Evolutionary conservation across 2,329 filamentous ascomycete species (phyloP), one percentile per base, ranked within the genome.

Genomic region (Amphichorda felina): DNA sequence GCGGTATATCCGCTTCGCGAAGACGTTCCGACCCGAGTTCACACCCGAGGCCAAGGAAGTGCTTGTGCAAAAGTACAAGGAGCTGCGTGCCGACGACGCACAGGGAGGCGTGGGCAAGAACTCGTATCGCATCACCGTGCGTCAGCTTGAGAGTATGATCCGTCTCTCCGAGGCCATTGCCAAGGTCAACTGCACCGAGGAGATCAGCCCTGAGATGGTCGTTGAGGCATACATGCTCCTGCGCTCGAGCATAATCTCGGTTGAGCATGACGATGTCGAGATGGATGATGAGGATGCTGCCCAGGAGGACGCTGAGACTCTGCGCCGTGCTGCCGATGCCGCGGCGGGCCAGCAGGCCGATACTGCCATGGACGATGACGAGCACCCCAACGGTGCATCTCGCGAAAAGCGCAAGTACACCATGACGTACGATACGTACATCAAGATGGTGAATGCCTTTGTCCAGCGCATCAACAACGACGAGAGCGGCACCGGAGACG

Each of bases 181-280:
- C 39, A 96, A 96, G 60, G 86, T 87, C 39, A 96, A 94, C 54
- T 98, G 91, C 53, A 86, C 94, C 11, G 83, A 89, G 48, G 87
- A 95, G 43, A 82, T 98, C 41, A 79, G 78, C 0, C 71, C 82
- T 2, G 73, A 75, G 0, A 94, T 96, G 59, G 91, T 98, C 13
- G 72, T 82, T 28, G 91, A 98, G 59, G 91, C 89, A 0, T 96
- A 82, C 57, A 86, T 91, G 47, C 72, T 98, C 8, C 73, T 98
- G 10, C 72, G 87, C 29, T 88, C 95, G 60, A 91, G 83, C 57
- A 98, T 98, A 55, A 95, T 98, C 49, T 91, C 83, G 2, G 91
- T 98, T 18, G 91, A 98, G 60, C 91, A 96, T 51, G 91, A 98
- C 48, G 91, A 98, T 49, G 79, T 98, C 13, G 89, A 96, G 51